Evolutionary conservation across 176 grass and related monocot genomes (phyloP).

Genomic region (Elaeis guineensis): DNA sequence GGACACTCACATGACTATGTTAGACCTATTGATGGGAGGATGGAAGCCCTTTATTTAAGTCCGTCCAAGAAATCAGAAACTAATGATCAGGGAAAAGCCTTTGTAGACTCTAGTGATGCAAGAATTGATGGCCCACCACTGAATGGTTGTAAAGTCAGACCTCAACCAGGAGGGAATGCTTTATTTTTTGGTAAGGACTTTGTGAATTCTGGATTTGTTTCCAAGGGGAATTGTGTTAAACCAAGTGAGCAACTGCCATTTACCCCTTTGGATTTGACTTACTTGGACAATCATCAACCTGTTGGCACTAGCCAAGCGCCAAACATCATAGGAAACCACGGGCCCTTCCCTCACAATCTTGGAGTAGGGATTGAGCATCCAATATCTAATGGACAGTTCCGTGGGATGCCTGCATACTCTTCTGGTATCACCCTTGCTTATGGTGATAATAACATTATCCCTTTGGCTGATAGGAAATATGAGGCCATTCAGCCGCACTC

Average conservation of each 20-base stretch:
- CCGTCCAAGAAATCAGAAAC: slow-evolving; percentile 43
- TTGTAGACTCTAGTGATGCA: slow-evolving; percentile 7
- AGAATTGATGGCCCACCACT: slow-evolving; percentile 35
- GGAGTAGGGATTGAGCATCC: slow-evolving; percentile 14
- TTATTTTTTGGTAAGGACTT: slow-evolving; percentile 41
- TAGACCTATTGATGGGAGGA: slow-evolving; percentile 40
- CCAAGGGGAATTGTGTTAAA: slow-evolving; percentile 36
- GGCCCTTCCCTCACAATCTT: slow-evolving; percentile 35
- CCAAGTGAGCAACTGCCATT: slow-evolving; percentile 27
- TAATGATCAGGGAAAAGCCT: slow-evolving; percentile 32
- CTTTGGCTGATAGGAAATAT: neutral
- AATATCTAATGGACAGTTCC: slow-evolving; percentile 29
- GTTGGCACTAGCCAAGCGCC: slow-evolving; percentile 17
- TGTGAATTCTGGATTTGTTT: slow-evolving; percentile 21
- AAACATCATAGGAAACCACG: slow-evolving; percentile 19
- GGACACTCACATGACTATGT: slow-evolving; percentile 38
- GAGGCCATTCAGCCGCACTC: slow-evolving; percentile 14
- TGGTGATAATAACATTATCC: no score
- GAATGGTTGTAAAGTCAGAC: slow-evolving; percentile 27
- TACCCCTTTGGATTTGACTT: slow-evolving; percentile 20
- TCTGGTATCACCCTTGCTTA: slow-evolving; percentile 25
- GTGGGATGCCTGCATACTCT: slow-evolving; percentile 21
- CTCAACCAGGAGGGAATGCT: slow-evolving; percentile 50
- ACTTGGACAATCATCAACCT: slow-evolving; percentile 23
- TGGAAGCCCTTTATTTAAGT: slow-evolving; percentile 57